Evolutionary conservation across 768 basidiomycete genomes (phyloP).

Genomic region (Dendrothele bispora): DNA sequence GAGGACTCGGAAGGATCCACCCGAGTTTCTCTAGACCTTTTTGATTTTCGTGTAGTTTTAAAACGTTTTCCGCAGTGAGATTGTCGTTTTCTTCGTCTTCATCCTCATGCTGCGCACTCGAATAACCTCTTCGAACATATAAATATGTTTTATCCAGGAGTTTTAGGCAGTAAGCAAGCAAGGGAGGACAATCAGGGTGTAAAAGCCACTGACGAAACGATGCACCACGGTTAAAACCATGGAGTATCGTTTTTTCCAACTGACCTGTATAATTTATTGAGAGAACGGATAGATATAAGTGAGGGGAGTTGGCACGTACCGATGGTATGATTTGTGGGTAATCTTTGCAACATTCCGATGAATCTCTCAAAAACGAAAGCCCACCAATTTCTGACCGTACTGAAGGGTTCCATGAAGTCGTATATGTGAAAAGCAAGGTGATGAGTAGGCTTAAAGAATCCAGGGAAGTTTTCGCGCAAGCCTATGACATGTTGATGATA

Average conservation of each 20-base stretch:
- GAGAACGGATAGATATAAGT: no score
- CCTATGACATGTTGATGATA: conserved; percentile 7
- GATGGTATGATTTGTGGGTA: conserved; percentile 20
- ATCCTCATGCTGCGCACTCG: neutral
- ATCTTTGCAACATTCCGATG: conserved; percentile 18
- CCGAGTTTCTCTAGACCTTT: no score
- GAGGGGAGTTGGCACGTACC: conserved; percentile 9
- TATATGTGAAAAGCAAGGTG: conserved; percentile 14
- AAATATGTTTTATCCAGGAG: conserved; percentile 13
- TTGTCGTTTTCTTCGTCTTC: neutral
- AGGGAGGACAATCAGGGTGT: conserved; percentile 5
- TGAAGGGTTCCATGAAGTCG: conserved; percentile 14
- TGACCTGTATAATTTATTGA: neutral
- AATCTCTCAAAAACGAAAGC: conserved; percentile 22
- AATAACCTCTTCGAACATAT: neutral
- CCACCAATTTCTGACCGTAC: conserved; percentile 21
- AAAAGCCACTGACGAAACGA: conserved; percentile 10
- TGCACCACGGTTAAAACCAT: conserved; percentile 9
- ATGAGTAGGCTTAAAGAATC: conserved; percentile 9
- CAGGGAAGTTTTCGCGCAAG: conserved; percentile 7
- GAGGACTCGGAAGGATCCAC: no score
- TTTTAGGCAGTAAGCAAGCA: conserved; percentile 7
- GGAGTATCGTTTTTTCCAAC: conserved; percentile 10
- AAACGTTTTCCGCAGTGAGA: no score
- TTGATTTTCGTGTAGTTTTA: no score